Percentiles rank a stretch among this genome's conserved stretches.
These are phyloP conservation scores for carrot (Daucus carota) DNA, from an alignment of 129 eudicot species.

Conservation along the genomic window DNA sequence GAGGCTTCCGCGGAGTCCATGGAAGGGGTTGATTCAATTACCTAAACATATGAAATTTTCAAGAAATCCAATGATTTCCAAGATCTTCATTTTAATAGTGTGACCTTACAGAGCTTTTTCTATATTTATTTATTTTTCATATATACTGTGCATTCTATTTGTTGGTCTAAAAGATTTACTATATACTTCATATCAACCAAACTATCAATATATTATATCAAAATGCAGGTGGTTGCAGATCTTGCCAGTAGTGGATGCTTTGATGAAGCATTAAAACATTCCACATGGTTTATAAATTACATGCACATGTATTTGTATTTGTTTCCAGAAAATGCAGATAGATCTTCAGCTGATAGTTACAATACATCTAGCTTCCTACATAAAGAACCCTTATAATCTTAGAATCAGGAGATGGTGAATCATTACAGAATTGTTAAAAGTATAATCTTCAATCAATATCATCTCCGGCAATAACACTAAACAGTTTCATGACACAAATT, in stretches of 20 bases:
- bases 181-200: neutral
- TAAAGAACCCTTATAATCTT: neutral
- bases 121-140: neutral
- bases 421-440: neutral
- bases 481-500: neutral
- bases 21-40: too few relatives aligned
- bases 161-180: neutral
- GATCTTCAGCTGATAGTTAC: neutral
- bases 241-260: neutral
- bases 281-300: neutral
- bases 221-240: neutral
- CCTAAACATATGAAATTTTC: too few relatives aligned
- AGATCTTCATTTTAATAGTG: too few relatives aligned
- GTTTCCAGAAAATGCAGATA: neutral
- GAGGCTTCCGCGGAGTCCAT: too few relatives aligned
- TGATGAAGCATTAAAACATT: neutral
- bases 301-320: neutral
- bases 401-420: neutral
- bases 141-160: neutral
- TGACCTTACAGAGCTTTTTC: too few relatives aligned
- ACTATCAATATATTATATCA: neutral
- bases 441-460: neutral
- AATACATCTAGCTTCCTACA: neutral
- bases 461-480: neutral
- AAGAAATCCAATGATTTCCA: too few relatives aligned